phyloP scores from a whole-genome alignment of 2,329 filamentous ascomycete genomes.

The Scedosporium boydii region DNA sequence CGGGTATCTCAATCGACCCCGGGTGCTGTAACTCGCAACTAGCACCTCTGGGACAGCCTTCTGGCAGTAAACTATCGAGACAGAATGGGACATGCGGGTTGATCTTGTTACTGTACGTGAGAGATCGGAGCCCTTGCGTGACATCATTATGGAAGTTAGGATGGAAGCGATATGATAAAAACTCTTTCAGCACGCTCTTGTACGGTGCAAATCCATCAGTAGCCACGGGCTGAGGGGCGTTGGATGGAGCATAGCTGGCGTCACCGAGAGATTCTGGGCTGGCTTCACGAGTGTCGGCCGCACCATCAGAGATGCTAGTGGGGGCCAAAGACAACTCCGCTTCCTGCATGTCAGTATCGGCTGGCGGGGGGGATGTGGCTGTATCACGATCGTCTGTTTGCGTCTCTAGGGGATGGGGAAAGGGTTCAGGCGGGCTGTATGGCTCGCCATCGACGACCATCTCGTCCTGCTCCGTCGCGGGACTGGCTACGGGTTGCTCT shows the following conservation, averaged over 20 bases:
- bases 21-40: constrained; percentile 77
- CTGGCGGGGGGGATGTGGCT: neutral
- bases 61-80: constrained; percentile 61
- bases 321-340: neutral
- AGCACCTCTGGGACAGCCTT: constrained; percentile 59
- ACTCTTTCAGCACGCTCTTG: constrained; percentile 70
- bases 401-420: neutral
- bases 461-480: neutral
- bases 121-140: constrained; percentile 69
- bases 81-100: constrained; percentile 67
- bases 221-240: neutral
- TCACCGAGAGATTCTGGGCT: neutral
- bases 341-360: neutral
- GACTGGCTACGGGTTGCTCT: neutral
- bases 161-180: constrained; percentile 86
- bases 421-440: neutral
- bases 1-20: constrained; percentile 57
- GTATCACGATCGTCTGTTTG: neutral
- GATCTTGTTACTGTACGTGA: constrained; percentile 91
- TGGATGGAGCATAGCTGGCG: too few relatives aligned
- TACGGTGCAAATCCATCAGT: constrained; percentile 47
- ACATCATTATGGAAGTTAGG: constrained; percentile 62
- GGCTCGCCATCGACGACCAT: neutral
- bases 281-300: neutral
- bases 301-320: neutral